These are phyloP conservation scores for Suillus placidus DNA, from an alignment of 768 basidiomycete genomes.

Conservation along the genomic window DNA sequence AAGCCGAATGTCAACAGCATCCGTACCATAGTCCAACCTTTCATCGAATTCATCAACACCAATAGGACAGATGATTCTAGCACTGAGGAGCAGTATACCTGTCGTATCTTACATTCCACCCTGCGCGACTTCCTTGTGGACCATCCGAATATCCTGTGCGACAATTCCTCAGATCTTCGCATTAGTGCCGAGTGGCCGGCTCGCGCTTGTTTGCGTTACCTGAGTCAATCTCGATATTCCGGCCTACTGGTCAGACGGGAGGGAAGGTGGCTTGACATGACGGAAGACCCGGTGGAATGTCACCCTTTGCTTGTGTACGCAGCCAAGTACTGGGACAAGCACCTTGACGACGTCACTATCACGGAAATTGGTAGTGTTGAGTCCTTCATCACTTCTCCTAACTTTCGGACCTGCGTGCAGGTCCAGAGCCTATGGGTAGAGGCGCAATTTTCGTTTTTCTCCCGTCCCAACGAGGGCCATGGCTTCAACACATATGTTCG, in stretches of 20 bases:
- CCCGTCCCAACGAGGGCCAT: too few species aligned
- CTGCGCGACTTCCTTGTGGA: background rate
- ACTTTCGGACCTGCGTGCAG: constrained; percentile 36
- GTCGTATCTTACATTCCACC: constrained; percentile 2
- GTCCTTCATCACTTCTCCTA: constrained; percentile 29
- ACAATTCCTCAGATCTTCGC: background rate
- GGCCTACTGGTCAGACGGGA: constrained; percentile 19
- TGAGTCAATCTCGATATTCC: constrained; percentile 25
- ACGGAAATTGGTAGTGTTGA: constrained; percentile 14
- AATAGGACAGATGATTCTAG: too few species aligned
- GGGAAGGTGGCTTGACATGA: constrained; percentile 27
- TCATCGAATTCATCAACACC: too few species aligned
- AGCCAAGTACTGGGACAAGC: constrained; percentile 39
- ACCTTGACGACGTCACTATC: constrained; percentile 24
- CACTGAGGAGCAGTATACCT: background rate
- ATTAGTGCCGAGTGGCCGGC: background rate
- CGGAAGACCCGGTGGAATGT: constrained; percentile 21
- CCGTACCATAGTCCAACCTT: too few species aligned
- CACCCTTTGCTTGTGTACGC: constrained; percentile 32
- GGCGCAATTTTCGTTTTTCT: background rate
- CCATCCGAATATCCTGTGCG: background rate
- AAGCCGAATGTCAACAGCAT: too few species aligned
- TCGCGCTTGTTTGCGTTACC: constrained; percentile 31
- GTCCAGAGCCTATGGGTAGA: constrained; percentile 36
- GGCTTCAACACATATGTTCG: background rate